phyloP scores from a whole-genome alignment of 208 protist species.

The Acanthamoeba rhysodes region DNA sequence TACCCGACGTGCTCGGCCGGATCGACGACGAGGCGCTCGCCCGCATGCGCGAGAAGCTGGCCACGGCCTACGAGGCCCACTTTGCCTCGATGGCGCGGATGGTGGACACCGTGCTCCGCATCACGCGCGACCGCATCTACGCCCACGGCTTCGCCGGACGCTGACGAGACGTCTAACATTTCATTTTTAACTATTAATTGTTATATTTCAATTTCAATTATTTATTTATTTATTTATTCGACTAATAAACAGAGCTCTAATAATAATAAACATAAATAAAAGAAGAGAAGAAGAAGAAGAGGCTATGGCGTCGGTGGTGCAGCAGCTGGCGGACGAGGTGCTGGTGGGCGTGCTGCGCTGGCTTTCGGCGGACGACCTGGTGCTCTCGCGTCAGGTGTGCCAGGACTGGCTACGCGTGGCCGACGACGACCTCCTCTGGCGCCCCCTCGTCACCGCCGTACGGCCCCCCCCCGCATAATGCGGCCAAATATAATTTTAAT shows the following conservation, averaged over 20 bases:
- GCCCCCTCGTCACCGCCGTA: not conserved
- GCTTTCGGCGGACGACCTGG: not conserved
- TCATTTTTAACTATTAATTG: too few species aligned
- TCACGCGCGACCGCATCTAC: not conserved
- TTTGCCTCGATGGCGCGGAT: conserved; percentile 1
- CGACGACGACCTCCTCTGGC: conserved; percentile 1
- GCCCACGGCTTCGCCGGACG: conserved; percentile 2
- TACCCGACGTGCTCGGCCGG: not conserved
- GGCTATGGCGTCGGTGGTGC: not conserved
- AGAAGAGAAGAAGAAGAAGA: not conserved
- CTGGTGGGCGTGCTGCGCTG: not conserved
- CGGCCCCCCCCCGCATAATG: not conserved
- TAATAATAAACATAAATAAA: too few species aligned
- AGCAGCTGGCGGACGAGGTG: not conserved
- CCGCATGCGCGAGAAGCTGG: conserved; percentile 11
- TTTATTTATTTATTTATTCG: too few species aligned
- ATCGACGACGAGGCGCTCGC: conserved; percentile 31
- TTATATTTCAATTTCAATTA: too few species aligned
- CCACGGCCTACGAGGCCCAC: not conserved
- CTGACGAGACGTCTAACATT: too few species aligned
- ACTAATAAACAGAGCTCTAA: too few species aligned
- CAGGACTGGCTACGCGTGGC: not conserved
- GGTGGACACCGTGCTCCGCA: not conserved
- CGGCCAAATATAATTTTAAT: too few species aligned
- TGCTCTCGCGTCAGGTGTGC: not conserved